A percentile compares a stretch with the other conserved stretches of the same genome.
Conservation (phyloP, 2,329 filamentous ascomycete genomes). For the Colletotrichum cuscutae region DNA sequence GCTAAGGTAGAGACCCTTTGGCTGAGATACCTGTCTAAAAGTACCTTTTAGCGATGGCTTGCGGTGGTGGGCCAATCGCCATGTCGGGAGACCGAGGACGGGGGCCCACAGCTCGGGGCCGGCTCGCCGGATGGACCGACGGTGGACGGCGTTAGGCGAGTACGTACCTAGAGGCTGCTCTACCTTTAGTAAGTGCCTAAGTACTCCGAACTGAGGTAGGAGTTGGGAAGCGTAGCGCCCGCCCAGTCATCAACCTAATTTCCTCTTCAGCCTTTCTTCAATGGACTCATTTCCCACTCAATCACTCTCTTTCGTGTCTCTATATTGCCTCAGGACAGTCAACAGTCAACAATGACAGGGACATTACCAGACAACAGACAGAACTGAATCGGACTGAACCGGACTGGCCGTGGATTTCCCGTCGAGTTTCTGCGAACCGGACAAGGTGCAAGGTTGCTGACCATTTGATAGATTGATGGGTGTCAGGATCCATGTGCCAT, state of each 20-base stretch:
- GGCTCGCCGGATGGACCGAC: background rate
- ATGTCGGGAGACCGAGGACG: background rate
- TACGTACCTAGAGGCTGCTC: background rate
- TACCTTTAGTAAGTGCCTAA: too few species aligned
- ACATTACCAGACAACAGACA: background rate
- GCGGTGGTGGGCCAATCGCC: background rate
- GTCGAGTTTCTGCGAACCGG: background rate
- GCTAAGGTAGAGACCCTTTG: background rate
- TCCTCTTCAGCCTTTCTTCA: background rate
- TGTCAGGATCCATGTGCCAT: too few species aligned
- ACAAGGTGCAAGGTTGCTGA: background rate
- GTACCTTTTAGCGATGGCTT: background rate
- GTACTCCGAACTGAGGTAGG: too few species aligned
- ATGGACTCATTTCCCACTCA: background rate
- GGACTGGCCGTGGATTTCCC: background rate
- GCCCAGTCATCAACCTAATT: background rate
- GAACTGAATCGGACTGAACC: background rate
- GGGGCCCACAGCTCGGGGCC: background rate
- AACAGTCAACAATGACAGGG: background rate
- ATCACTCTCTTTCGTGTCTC: too few species aligned
- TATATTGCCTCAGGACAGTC: background rate
- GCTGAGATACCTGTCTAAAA: background rate
- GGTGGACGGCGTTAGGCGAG: too few species aligned
- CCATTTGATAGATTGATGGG: background rate
- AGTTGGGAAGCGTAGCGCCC: background rate